Conservation (phyloP, 768 basidiomycete species). For the Boletellus emodensis region DNA sequence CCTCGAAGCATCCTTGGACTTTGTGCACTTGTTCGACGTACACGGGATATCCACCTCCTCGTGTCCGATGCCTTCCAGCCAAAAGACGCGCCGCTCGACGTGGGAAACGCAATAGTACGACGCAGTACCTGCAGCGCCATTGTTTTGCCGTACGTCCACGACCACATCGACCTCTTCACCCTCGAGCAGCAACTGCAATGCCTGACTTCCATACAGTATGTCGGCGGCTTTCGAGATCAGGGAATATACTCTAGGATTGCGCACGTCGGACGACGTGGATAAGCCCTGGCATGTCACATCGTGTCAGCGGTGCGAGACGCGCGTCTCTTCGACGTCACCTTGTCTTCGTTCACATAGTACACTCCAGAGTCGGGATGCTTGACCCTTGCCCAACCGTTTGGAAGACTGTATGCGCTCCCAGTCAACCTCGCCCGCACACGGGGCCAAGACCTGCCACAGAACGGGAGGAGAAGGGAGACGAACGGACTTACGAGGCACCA, state of each 20-base stretch:
- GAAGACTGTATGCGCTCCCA: constrained; percentile 3
- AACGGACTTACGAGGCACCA: constrained; percentile 8
- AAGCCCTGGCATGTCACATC: constrained; percentile 4
- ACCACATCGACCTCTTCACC: constrained; percentile 17
- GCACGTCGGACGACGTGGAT: constrained; percentile 11
- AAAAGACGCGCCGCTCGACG: constrained; percentile 26
- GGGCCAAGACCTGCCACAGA: no score
- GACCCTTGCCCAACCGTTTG: constrained; percentile 26
- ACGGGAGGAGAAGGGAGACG: background rate
- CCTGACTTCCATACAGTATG: constrained; percentile 1
- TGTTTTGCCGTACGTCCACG: constrained; percentile 6
- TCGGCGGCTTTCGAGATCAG: constrained; percentile 13
- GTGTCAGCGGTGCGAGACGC: background rate
- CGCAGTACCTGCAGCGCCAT: background rate
- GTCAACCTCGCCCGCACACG: background rate
- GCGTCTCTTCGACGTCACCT: constrained; percentile 18
- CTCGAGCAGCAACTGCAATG: constrained; percentile 6
- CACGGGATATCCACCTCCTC: constrained; percentile 19
- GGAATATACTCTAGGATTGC: background rate
- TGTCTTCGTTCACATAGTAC: constrained; percentile 30
- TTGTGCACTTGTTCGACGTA: constrained; percentile 18
- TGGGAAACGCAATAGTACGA: constrained; percentile 30
- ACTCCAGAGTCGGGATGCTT: constrained; percentile 32
- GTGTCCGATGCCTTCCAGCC: constrained; percentile 24
- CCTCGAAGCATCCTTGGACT: constrained; percentile 4